phyloP scores from a whole-genome alignment of 257 asterid genomes.

The Fraxinus americana region DNA sequence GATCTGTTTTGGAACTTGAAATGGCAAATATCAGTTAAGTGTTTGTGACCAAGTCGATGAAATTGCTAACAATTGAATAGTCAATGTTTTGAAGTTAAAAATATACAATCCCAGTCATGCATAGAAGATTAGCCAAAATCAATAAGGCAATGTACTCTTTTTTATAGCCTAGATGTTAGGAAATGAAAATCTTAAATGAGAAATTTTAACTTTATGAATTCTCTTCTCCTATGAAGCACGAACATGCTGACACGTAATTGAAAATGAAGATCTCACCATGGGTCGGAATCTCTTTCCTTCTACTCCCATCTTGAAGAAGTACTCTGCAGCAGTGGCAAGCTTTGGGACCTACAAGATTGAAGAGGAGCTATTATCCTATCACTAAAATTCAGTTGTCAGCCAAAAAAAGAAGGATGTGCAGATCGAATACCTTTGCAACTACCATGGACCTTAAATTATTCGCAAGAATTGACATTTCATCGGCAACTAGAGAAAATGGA shows the following conservation, averaged over 20 bases:
- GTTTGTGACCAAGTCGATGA: neutral
- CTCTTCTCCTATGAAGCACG: neutral
- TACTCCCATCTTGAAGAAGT: constrained; percentile 46
- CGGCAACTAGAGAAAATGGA: constrained; percentile 58
- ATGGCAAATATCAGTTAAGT: neutral
- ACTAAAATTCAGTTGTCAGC: constrained; percentile 2
- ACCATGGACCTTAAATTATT: constrained; percentile 54
- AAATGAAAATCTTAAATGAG: neutral
- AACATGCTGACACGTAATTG: neutral
- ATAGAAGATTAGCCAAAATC: neutral
- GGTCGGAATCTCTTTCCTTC: constrained; percentile 60
- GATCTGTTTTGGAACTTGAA: neutral
- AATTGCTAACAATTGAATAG: neutral
- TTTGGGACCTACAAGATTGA: constrained; percentile 41
- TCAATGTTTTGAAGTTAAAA: neutral
- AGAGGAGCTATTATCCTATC: neutral
- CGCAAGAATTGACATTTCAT: constrained; percentile 49
- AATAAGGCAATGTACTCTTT: neutral
- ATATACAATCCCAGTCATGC: neutral
- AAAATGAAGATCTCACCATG: constrained; percentile 35
- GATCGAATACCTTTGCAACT: constrained; percentile 47
- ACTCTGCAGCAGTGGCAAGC: constrained; percentile 56
- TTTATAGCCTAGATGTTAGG: neutral
- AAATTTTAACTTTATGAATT: neutral
- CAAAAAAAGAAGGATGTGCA: neutral